These are phyloP conservation scores for Stereocaulon alpinum DNA, from an alignment of 495 filamentous ascomycete genomes.

Conservation along the genomic window DNA sequence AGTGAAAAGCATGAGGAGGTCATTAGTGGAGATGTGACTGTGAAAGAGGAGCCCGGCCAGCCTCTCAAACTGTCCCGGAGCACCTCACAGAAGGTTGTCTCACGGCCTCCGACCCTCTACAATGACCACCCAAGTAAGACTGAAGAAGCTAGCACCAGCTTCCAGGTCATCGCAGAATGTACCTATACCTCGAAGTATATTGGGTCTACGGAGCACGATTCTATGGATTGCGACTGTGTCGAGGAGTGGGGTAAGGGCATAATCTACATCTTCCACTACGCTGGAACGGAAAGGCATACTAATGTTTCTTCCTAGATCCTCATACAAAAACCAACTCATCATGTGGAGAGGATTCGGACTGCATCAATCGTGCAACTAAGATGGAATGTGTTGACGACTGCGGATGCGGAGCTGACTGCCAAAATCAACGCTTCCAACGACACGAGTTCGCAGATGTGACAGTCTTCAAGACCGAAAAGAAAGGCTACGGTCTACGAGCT, in stretches of 20 bases:
- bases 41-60: constrained; percentile 58
- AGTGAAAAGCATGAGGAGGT: constrained; percentile 36
- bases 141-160: constrained; percentile 60
- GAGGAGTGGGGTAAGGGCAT: constrained; percentile 86
- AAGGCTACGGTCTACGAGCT: constrained; percentile 84
- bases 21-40: constrained; percentile 46
- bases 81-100: constrained; percentile 56
- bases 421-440: constrained; percentile 91
- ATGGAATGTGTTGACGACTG: constrained; percentile 88
- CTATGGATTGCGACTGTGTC: constrained; percentile 84
- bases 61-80: constrained; percentile 66
- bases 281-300: constrained; percentile 3
- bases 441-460: constrained; percentile 83
- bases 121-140: constrained; percentile 63
- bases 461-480: constrained; percentile 95
- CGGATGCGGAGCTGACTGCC: constrained; percentile 76
- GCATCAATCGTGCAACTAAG: constrained; percentile 96
- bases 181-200: constrained; percentile 82
- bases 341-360: constrained; percentile 94
- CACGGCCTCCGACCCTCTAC: constrained; percentile 54
- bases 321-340: constrained; percentile 59
- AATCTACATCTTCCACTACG: background rate
- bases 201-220: constrained; percentile 78
- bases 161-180: constrained; percentile 71
- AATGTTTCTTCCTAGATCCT: constrained; percentile 41